These are phyloP conservation scores for Blastomyces emzantsi DNA, from an alignment of 2,329 filamentous ascomycete species.

Conservation along the genomic window DNA sequence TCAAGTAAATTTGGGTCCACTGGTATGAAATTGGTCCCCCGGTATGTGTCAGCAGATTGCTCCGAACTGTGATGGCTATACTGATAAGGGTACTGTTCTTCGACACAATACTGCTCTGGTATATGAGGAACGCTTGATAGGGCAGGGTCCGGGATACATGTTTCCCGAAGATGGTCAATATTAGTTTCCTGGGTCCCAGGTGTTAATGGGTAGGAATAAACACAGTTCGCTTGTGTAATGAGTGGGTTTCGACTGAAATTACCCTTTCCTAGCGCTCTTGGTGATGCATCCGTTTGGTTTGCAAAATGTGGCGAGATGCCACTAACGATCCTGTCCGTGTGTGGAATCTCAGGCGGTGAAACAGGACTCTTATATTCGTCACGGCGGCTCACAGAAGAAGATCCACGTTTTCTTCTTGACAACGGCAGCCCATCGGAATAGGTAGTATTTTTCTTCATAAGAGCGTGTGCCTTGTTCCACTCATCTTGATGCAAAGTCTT, in stretches of 20 bases:
- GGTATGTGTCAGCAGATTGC: not conserved
- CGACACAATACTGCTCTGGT: not conserved
- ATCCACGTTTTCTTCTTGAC: not conserved
- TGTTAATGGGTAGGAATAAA: not conserved
- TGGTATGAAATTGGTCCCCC: not conserved
- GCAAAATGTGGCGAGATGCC: not conserved
- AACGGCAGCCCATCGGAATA: not conserved
- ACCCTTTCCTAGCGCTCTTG: not conserved
- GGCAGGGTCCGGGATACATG: not conserved
- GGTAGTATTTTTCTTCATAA: not conserved
- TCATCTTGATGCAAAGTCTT: slow-evolving; percentile 26
- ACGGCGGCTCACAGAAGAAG: not conserved
- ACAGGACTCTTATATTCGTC: not conserved
- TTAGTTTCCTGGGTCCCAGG: not conserved
- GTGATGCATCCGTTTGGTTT: not conserved
- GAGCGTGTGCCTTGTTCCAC: slow-evolving; percentile 16
- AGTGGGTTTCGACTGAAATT: not conserved
- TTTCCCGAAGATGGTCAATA: too few relatives aligned
- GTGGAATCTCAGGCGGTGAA: not conserved
- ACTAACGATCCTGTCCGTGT: not conserved
- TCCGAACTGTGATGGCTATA: not conserved
- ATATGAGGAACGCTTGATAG: not conserved
- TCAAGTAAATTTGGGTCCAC: slow-evolving; percentile 3
- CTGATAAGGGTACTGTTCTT: not conserved
- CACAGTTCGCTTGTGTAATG: not conserved